phyloP scores from a whole-genome alignment of 2,329 filamentous ascomycete genomes.

The Colletotrichum coccodes region DNA sequence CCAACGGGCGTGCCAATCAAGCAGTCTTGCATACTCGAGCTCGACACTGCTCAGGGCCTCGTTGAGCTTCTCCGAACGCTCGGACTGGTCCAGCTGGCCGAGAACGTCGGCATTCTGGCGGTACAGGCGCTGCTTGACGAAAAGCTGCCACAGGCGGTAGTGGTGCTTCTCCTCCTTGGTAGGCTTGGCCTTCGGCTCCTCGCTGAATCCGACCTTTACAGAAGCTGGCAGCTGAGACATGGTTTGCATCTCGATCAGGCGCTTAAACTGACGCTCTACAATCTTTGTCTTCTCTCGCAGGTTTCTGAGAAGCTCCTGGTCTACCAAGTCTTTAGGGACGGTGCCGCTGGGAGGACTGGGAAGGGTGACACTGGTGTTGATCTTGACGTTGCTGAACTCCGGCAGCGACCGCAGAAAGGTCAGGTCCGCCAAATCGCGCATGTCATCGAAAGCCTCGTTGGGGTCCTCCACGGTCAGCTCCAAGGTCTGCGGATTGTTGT shows the following conservation, averaged over 20 bases:
- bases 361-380: slow-evolving; percentile 63
- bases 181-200: slow-evolving; percentile 52
- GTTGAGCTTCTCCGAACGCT: slow-evolving; percentile 78
- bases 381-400: slow-evolving; percentile 64
- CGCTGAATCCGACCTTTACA: slow-evolving; percentile 62
- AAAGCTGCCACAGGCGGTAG: slow-evolving; percentile 77
- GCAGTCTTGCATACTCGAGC: slow-evolving; percentile 76
- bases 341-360: slow-evolving; percentile 53
- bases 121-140: slow-evolving; percentile 82
- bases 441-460: slow-evolving; percentile 84
- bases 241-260: slow-evolving; percentile 80
- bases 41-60: slow-evolving; percentile 75
- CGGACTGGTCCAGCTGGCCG: slow-evolving; percentile 72
- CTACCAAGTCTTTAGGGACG: slow-evolving; percentile 64
- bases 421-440: slow-evolving; percentile 81
- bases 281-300: slow-evolving; percentile 76
- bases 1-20: slow-evolving; percentile 58
- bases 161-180: slow-evolving; percentile 68
- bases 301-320: slow-evolving; percentile 62
- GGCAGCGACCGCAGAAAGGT: slow-evolving; percentile 68
- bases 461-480: slow-evolving; percentile 96
- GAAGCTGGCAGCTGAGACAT: slow-evolving; percentile 68
- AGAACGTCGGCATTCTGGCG: slow-evolving; percentile 78
- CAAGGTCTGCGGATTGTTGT: slow-evolving; percentile 73
- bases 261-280: slow-evolving; percentile 78